A percentile compares a stretch with the other conserved stretches of the same genome.
Conservation (phyloP, 202 grass and related monocot species). For the Elaeis oleifera region DNA sequence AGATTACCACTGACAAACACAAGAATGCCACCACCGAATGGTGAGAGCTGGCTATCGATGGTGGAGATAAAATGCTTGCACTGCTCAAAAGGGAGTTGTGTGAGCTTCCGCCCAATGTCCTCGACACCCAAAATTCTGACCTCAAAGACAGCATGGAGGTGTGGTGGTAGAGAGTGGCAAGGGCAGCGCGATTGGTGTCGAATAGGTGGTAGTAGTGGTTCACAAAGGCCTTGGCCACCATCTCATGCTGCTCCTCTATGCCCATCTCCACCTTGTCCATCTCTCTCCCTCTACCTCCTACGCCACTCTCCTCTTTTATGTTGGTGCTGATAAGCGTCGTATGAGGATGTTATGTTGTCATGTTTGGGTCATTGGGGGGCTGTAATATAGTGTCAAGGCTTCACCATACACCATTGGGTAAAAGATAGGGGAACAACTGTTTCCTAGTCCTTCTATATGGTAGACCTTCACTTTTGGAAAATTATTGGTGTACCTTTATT, state of each 20-base stretch:
- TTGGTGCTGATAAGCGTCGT: too few relatives aligned
- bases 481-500: too few relatives aligned
- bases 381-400: too few relatives aligned
- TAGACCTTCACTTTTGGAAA: too few relatives aligned
- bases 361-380: too few relatives aligned
- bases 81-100: conserved; percentile 52
- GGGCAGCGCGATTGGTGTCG: conserved; percentile 44
- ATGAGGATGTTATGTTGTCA: too few relatives aligned
- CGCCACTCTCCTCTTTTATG: too few relatives aligned
- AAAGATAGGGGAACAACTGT: too few relatives aligned
- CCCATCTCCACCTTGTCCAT: conserved; percentile 6
- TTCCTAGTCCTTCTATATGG: too few relatives aligned
- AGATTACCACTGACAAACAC: conserved; percentile 67
- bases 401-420: too few relatives aligned
- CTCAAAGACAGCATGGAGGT: conserved; percentile 73
- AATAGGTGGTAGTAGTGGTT: conserved; percentile 74
- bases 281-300: background rate
- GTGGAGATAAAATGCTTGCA: conserved; percentile 52
- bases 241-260: conserved; percentile 21
- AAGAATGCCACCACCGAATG: conserved; percentile 41
- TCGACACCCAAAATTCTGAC: conserved; percentile 39
- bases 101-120: conserved; percentile 46
- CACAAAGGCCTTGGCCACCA: conserved; percentile 65
- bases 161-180: conserved; percentile 44
- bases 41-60: conserved; percentile 63